A percentile compares a stretch with the other conserved stretches of the same genome.
Conservation (phyloP, 2,329 filamentous ascomycete species). For the Waltergamsia citrina region DNA sequence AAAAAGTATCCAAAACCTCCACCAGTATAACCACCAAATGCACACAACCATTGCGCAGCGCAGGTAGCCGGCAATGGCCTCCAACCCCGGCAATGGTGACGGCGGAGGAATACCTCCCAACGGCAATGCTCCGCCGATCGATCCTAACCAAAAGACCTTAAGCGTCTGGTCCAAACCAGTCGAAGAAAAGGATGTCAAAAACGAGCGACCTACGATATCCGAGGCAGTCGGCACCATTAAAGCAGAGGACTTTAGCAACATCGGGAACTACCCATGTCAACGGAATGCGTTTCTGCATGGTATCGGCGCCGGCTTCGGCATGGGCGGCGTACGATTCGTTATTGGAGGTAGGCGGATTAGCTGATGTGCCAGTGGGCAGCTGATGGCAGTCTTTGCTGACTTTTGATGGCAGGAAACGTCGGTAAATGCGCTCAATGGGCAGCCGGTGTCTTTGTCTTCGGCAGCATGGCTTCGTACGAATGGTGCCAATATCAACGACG, state of each 20-base stretch:
- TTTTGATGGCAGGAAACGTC: slow-evolving; percentile 23
- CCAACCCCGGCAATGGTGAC: not conserved
- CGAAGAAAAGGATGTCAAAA: slow-evolving; percentile 2
- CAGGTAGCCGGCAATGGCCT: slow-evolving; percentile 3
- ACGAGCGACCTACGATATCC: slow-evolving; percentile 26
- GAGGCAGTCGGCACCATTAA: slow-evolving; percentile 62
- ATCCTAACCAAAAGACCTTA: slow-evolving; percentile 3
- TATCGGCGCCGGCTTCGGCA: slow-evolving; percentile 67
- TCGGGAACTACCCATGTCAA: slow-evolving; percentile 76
- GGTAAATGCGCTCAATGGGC: slow-evolving; percentile 70
- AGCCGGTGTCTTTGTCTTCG: slow-evolving; percentile 63
- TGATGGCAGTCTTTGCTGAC: too few species aligned
- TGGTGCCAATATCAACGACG: slow-evolving; percentile 69
- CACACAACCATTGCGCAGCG: slow-evolving; percentile 1
- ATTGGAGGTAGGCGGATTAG: slow-evolving; percentile 1
- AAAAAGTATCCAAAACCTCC: too few species aligned
- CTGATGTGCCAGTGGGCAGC: not conserved
- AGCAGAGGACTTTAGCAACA: slow-evolving; percentile 56
- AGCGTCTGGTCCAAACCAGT: slow-evolving; percentile 6
- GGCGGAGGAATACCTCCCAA: not conserved
- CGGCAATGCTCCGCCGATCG: not conserved
- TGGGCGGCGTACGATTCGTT: slow-evolving; percentile 60
- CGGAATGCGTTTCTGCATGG: slow-evolving; percentile 75
- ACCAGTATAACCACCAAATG: too few species aligned
- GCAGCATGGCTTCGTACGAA: slow-evolving; percentile 68